phyloP scores from a whole-genome alignment of 257 asterid species.

The Avicennia marina region DNA sequence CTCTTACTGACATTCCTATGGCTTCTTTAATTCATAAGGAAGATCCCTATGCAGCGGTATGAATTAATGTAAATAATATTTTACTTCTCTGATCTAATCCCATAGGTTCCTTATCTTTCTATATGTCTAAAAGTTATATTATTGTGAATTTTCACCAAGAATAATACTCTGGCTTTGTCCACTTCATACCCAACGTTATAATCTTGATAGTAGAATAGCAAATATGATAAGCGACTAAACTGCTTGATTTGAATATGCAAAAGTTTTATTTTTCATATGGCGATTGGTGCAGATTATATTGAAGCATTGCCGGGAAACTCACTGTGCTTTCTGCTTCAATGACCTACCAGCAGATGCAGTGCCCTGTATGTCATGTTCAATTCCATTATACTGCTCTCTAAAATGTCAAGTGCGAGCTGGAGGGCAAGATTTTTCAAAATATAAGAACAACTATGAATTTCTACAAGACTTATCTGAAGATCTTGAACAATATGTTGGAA shows the following conservation, averaged over 20 bases:
- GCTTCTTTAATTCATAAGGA: conserved; percentile 78
- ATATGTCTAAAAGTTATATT: neutral
- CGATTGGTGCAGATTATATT: conserved; percentile 60
- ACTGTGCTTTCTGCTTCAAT: conserved; percentile 90
- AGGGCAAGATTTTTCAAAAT: conserved; percentile 32
- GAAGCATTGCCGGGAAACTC: conserved; percentile 84
- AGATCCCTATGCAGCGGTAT: conserved; percentile 93
- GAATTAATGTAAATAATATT: conserved; percentile 5
- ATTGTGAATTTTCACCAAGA: neutral
- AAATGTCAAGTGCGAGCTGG: conserved; percentile 75
- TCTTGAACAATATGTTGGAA: conserved; percentile 43
- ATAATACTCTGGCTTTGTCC: conserved; percentile 3
- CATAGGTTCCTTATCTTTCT: neutral
- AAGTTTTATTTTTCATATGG: conserved; percentile 22
- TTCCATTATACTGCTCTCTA: conserved; percentile 75
- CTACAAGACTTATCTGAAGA: conserved; percentile 50
- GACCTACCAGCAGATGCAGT: conserved; percentile 77
- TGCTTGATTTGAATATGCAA: conserved; percentile 14
- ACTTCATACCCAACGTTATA: conserved; percentile 4
- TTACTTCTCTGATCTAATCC: neutral
- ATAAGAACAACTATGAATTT: conserved; percentile 16
- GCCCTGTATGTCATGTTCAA: conserved; percentile 73
- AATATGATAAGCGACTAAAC: no score
- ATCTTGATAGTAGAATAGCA: no score
- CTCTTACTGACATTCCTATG: conserved; percentile 46